Base-by-base conservation (phyloP, 2,329 filamentous ascomycete species). In the Fusarium xylarioides region DNA sequence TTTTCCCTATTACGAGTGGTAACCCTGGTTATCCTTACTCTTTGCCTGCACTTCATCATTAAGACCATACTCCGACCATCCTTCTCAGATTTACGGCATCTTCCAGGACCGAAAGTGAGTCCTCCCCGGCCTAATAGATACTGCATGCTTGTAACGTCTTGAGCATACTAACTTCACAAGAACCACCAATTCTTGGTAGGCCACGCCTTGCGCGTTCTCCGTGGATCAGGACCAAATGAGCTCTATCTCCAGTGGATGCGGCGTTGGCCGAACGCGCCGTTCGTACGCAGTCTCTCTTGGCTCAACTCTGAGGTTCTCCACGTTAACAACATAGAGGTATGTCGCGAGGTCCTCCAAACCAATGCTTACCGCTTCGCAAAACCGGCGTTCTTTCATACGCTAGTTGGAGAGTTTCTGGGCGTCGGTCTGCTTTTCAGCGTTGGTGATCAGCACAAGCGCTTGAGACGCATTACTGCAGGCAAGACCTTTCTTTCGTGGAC, bases 321-420 rank as follows among this genome's bases (percentile, higher is more conserved):
- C 3, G 70, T 73, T 1, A 73, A 73, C 12, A 71, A 43, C 11
- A 18, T 68, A 8, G 62, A 74, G 7, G 66, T 70, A 0, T 71
- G 70, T 21, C 61, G 53, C 2, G 70, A 71, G 35, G 70, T 73
- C 2, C 46, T 73, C 0, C 70, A 73, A 19, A 64, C 61, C 2
- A 71, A 73, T 16, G 49, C 54, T 3, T 63, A 68, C 6, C 46
- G 37, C 1, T 68, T 73, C 16, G 70, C 65, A 2, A 73, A 73
- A 5, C 70, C 70, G 1, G 53, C 26, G 1, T 74, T 73, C 21
- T 73, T 71, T 5, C 44, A 73, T 9, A 73, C 66, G 0, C 62
- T 74, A 7, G 70, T 74, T 2, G 70, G 70, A 12, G 70, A 73
- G 9, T 63, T 73, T 12, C 23, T 74, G 2, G 70, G 70, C 1